These are phyloP conservation scores for Helminthosporium solani DNA, from an alignment of 2,329 filamentous ascomycete species.

Conservation along the genomic window DNA sequence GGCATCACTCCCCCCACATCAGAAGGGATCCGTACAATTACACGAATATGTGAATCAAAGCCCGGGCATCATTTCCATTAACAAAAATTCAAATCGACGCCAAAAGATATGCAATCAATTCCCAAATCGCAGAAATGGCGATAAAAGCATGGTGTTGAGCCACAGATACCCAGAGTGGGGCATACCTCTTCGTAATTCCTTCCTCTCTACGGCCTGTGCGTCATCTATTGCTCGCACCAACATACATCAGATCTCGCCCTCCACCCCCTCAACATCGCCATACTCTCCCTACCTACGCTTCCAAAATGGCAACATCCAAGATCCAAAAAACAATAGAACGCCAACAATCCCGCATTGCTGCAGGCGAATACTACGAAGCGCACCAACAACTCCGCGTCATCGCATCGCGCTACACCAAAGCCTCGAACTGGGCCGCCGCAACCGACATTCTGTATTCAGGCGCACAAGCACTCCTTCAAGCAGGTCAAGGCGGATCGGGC, in stretches of 20 bases:
- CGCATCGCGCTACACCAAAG: conserved; percentile 89
- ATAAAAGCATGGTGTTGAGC: conserved; percentile 4
- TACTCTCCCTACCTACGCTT: background rate
- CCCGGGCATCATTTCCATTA: no score
- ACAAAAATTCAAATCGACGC: no score
- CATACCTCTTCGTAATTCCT: background rate
- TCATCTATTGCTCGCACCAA: no score
- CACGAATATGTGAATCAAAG: background rate
- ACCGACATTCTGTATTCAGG: conserved; percentile 85
- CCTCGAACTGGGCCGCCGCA: conserved; percentile 78
- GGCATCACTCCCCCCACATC: no score
- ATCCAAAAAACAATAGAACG: conserved; percentile 72
- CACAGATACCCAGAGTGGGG: background rate
- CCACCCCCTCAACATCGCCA: background rate
- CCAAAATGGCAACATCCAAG: conserved; percentile 41
- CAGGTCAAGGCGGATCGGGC: conserved; percentile 90
- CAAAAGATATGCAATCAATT: background rate
- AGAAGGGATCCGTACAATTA: no score
- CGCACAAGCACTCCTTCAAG: conserved; percentile 80
- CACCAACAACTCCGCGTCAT: conserved; percentile 98
- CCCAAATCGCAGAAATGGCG: conserved; percentile 4
- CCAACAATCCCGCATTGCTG: conserved; percentile 65
- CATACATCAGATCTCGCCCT: no score
- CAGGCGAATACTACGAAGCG: conserved; percentile 95
- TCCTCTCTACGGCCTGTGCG: conserved; percentile 5